Percentiles rank a stretch among this genome's conserved stretches.
phyloP scores from a whole-genome alignment of 495 filamentous ascomycete genomes.

The Letharia columbiana region DNA sequence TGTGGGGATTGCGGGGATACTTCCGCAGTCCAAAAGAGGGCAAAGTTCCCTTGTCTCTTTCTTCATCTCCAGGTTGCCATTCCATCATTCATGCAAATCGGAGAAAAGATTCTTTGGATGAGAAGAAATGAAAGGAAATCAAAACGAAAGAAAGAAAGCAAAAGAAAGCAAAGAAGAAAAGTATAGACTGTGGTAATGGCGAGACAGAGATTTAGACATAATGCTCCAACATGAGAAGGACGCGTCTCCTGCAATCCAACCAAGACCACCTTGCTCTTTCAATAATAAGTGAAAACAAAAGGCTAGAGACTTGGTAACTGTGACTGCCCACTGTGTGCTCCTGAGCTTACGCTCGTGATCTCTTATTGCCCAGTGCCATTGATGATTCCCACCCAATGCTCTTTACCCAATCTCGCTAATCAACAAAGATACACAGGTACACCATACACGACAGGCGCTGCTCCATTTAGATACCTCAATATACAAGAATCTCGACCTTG shows the following conservation, averaged over 20 bases:
- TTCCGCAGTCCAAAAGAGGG: neutral
- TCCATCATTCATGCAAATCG: too few species aligned
- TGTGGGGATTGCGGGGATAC: constrained; percentile 4
- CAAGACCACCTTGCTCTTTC: neutral
- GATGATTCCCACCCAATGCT: constrained; percentile 8
- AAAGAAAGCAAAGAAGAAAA: too few species aligned
- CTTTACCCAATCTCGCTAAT: constrained; percentile 12
- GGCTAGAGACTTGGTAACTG: neutral
- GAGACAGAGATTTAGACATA: neutral
- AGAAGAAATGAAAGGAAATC: too few species aligned
- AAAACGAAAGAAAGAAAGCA: neutral
- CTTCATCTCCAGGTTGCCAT: too few species aligned
- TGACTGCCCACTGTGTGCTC: neutral
- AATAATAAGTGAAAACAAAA: neutral
- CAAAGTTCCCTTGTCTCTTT: neutral
- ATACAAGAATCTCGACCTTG: constrained; percentile 64
- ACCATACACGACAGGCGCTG: constrained; percentile 88
- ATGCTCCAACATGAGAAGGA: neutral
- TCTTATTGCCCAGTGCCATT: neutral
- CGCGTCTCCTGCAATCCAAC: neutral
- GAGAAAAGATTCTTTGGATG: too few species aligned
- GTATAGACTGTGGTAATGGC: too few species aligned
- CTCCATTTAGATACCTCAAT: constrained; percentile 84
- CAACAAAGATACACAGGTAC: constrained; percentile 75
- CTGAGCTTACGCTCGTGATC: neutral